Base-by-base conservation (phyloP, 768 basidiomycete genomes). In the Candolleomyces aberdarensis region DNA sequence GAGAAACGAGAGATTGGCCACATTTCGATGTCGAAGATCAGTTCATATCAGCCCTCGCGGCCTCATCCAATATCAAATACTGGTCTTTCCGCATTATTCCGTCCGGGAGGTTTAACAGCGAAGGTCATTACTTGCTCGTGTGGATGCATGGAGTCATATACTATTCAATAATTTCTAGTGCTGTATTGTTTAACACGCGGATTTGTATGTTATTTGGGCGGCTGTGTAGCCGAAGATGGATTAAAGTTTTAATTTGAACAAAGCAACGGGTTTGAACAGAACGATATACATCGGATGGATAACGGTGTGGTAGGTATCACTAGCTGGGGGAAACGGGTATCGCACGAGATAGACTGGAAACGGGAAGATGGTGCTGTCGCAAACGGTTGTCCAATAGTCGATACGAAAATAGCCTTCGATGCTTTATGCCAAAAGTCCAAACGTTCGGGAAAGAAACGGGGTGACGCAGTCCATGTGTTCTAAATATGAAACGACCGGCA, bases 71-170 rank as follows among this genome's bases (percentile, higher is more conserved):
- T 58, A 53, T 62, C 56, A 56, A 61, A 61, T 63, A 62, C 66
- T 53, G 15, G 46, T 47, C 49, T 31, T 56, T 36, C 54, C 31
- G 22, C 54, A 19, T 39, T 36, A 36, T n/a, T 56, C 20, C 54
- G 31, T 36, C 52, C 29, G 26, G 36, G 36, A 15, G 11, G 52
- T 40, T 54, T 40, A 15, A 36, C 32, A 19, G 3, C 15, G 48
- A 54, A 52, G 26, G 59, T 54, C n/a, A 60, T 60, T 13, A 53
- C 59, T 26, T 78, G 76, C 59, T 67, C 69, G 57, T 78, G 77
- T 65, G 75, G 77, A 15, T 77, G 76, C 58, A 72, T 72, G 73
- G 72, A 68, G 60, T 69, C 73, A n/a, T 74, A 73, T 63, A 63
- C 65, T n/a, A 47, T 63, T 41, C 54, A 29, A 41, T 41, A 54